These are phyloP conservation scores for Actinomucor elegans DNA, from an alignment of 371 early-diverging fungal genomes.

Conservation along the genomic window DNA sequence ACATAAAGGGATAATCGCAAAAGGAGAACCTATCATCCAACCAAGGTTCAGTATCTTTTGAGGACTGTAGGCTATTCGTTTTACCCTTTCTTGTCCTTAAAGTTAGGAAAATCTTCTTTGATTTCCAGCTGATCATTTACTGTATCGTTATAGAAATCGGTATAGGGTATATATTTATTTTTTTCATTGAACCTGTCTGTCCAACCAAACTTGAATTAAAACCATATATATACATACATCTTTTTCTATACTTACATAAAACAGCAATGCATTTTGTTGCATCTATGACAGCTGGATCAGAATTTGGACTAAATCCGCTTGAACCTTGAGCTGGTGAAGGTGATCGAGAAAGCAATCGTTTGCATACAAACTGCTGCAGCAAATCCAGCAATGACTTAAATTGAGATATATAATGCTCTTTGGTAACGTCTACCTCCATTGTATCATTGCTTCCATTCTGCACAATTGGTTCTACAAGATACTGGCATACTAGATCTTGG, in stretches of 20 bases:
- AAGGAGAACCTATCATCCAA: slow-evolving; percentile 68
- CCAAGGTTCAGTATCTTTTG: background rate
- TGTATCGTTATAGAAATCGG: slow-evolving; percentile 72
- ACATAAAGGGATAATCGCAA: slow-evolving; percentile 78
- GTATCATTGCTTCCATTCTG: background rate
- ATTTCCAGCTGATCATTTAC: slow-evolving; percentile 78
- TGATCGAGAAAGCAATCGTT: slow-evolving; percentile 10
- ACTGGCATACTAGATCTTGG: slow-evolving; percentile 26
- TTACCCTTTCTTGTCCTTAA: slow-evolving; percentile 68
- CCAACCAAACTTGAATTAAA: background rate
- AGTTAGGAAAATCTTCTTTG: slow-evolving; percentile 81
- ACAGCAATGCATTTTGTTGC: slow-evolving; percentile 46
- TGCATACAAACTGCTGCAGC: slow-evolving; percentile 28
- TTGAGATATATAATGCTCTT: background rate
- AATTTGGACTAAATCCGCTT: slow-evolving; percentile 29
- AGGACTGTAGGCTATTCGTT: too few species aligned
- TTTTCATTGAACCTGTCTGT: slow-evolving; percentile 53
- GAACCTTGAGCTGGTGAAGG: background rate
- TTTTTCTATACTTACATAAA: slow-evolving; percentile 34
- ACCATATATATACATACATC: too few species aligned
- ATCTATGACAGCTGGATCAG: slow-evolving; percentile 41
- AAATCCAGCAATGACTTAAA: slow-evolving; percentile 14
- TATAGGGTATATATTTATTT: slow-evolving; percentile 43
- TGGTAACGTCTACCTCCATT: slow-evolving; percentile 1
- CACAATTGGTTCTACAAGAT: slow-evolving; percentile 19